Percentiles rank a stretch among this genome's conserved stretches.
These are phyloP conservation scores for Didymella segeticola DNA, from an alignment of 2,329 filamentous ascomycete species.

Conservation along the genomic window DNA sequence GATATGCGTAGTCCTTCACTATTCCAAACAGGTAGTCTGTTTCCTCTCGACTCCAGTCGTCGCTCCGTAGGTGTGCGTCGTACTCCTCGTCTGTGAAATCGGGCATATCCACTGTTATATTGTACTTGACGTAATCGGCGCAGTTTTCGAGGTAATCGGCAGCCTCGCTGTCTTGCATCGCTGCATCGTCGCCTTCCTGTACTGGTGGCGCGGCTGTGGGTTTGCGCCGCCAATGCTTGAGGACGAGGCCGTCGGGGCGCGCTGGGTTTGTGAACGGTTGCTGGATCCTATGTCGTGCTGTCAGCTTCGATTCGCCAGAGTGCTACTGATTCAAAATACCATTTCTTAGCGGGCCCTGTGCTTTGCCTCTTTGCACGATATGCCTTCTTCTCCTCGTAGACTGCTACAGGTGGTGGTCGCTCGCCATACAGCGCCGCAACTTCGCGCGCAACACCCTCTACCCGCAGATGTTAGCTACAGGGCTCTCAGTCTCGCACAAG, in stretches of 20 bases:
- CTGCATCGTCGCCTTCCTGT: slow-evolving; percentile 40
- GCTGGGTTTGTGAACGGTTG: slow-evolving; percentile 77
- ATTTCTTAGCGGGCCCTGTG: slow-evolving; percentile 49
- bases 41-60: slow-evolving; percentile 89
- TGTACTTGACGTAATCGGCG: slow-evolving; percentile 81
- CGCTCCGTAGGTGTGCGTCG: slow-evolving; percentile 71
- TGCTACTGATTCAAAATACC: slow-evolving; percentile 23
- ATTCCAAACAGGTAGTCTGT: slow-evolving; percentile 87
- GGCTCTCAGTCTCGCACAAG: neutral
- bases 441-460: slow-evolving; percentile 51
- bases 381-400: slow-evolving; percentile 50
- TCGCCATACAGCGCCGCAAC: slow-evolving; percentile 51
- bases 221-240: slow-evolving; percentile 83
- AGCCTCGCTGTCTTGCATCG: slow-evolving; percentile 46
- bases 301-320: neutral
- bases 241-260: slow-evolving; percentile 71
- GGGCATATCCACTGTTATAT: slow-evolving; percentile 78
- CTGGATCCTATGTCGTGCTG: slow-evolving; percentile 33
- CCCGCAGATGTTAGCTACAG: slow-evolving; percentile 4
- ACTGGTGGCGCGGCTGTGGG: slow-evolving; percentile 41
- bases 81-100: slow-evolving; percentile 90
- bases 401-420: slow-evolving; percentile 50
- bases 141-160: slow-evolving; percentile 53
- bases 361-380: slow-evolving; percentile 49
- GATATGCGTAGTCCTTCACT: slow-evolving; percentile 79